These are phyloP conservation scores for Acacia crassicarpa DNA, from an alignment of 306 rosid species.

Conservation along the genomic window DNA sequence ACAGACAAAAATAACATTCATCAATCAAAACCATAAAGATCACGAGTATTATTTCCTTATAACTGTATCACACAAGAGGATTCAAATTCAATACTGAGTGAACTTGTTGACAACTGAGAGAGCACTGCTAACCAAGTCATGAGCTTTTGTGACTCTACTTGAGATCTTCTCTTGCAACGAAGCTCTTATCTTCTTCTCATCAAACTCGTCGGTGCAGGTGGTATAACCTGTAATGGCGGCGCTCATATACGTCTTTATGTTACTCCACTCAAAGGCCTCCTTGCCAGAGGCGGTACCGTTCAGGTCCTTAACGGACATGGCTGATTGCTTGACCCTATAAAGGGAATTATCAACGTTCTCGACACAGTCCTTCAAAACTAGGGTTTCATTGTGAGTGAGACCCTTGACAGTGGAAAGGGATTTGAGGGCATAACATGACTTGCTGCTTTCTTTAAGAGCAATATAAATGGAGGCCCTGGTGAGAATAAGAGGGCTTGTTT, in stretches of 20 bases:
- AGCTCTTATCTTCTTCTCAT: conserved; percentile 30
- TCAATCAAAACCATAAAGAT: neutral
- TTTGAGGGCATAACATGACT: neutral
- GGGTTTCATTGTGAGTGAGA: conserved; percentile 28
- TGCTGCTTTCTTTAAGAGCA: conserved; percentile 27
- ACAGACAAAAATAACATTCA: neutral
- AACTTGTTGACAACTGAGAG: conserved; percentile 33
- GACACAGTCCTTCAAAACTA: conserved; percentile 33
- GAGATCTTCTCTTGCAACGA: conserved; percentile 29
- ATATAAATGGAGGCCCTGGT: conserved; percentile 28
- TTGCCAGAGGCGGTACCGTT: neutral
- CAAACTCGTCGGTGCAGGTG: conserved; percentile 50
- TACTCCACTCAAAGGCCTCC: conserved; percentile 22
- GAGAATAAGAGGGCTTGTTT: conserved; percentile 32
- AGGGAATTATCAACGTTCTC: conserved; percentile 31
- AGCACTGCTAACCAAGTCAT: conserved; percentile 33
- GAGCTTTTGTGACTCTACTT: neutral
- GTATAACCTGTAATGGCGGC: conserved; percentile 40
- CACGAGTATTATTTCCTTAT: neutral
- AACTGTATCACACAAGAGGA: neutral
- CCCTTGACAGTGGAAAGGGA: conserved; percentile 11
- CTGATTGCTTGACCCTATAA: conserved; percentile 34
- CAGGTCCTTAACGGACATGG: conserved; percentile 2
- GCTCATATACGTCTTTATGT: conserved; percentile 56
- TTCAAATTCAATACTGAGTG: neutral